Percentiles rank a stretch among this genome's conserved stretches.
phyloP scores from a whole-genome alignment of 352 stramenopile genomes.

The Peronospora belbahrii region DNA sequence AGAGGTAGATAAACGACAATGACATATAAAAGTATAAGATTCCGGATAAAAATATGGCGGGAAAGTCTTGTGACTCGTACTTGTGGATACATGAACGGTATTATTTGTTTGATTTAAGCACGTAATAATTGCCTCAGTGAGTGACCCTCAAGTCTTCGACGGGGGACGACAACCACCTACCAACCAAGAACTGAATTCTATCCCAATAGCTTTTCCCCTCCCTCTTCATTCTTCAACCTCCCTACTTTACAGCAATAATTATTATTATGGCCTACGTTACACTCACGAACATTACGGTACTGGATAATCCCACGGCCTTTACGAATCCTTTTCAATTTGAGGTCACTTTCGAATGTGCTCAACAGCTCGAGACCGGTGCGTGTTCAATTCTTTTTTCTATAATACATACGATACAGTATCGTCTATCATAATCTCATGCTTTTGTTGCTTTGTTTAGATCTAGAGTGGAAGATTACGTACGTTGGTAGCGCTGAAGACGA shows the following conservation, averaged over 20 bases:
- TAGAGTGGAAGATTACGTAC: constrained; percentile 99
- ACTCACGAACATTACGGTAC: constrained; percentile 92
- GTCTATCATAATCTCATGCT: not conserved
- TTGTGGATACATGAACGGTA: constrained; percentile 9
- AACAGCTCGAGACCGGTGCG: constrained; percentile 91
- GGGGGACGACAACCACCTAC: constrained; percentile 1
- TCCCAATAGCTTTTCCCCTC: constrained; percentile 3
- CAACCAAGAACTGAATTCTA: not conserved
- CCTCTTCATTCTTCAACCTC: constrained; percentile 1
- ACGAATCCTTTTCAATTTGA: constrained; percentile 99
- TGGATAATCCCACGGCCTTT: constrained; percentile 97
- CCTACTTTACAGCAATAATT: not conserved
- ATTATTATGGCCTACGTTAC: constrained; percentile 78
- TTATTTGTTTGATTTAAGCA: constrained; percentile 13
- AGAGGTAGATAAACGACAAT: no score
- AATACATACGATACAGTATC: not conserved
- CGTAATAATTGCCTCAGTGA: constrained; percentile 14
- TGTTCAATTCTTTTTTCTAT: not conserved
- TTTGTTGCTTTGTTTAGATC: constrained; percentile 65
- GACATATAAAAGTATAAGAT: no score
- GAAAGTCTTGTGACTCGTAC: constrained; percentile 21
- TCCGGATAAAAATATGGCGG: constrained; percentile 14
- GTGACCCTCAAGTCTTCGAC: constrained; percentile 2
- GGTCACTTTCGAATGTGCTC: constrained; percentile 98
- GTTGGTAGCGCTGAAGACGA: constrained; percentile 95